phyloP scores from a whole-genome alignment of 2,329 filamentous ascomycete species.

The Clonostachys rosea region DNA sequence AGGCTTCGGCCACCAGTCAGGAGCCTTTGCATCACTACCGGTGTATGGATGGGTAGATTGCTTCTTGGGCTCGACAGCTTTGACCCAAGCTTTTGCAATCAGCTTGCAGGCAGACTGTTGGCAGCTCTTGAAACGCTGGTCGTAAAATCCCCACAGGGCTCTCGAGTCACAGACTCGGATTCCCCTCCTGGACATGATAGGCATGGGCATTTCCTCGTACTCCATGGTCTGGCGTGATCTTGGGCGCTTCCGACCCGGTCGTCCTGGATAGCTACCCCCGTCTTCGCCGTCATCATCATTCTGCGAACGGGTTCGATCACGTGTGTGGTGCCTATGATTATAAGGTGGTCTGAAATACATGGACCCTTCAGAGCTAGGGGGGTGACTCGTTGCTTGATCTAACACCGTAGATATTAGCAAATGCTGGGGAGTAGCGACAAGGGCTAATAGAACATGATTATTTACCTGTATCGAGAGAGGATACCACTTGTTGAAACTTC shows the following conservation, averaged over 20 bases:
- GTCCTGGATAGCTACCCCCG: background rate
- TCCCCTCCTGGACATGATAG: constrained; percentile 30
- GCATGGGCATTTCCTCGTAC: constrained; percentile 34
- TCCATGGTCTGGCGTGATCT: constrained; percentile 5
- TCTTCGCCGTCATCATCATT: background rate
- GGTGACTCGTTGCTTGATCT: too few relatives aligned
- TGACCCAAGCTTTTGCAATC: constrained; percentile 72
- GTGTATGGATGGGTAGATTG: constrained; percentile 72
- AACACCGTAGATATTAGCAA: too few relatives aligned
- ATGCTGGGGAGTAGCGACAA: background rate
- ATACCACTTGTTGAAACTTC: constrained; percentile 32
- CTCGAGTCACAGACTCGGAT: constrained; percentile 49
- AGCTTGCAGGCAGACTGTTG: constrained; percentile 70
- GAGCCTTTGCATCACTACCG: constrained; percentile 54
- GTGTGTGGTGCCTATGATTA: too few relatives aligned
- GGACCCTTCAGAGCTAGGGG: too few relatives aligned
- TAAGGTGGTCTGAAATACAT: too few relatives aligned
- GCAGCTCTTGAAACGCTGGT: constrained; percentile 56
- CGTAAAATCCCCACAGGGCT: constrained; percentile 55
- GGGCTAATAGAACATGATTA: background rate
- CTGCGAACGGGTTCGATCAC: background rate
- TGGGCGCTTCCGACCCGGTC: background rate
- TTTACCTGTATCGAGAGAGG: constrained; percentile 30
- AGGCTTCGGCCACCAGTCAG: constrained; percentile 63
- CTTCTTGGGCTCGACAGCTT: constrained; percentile 71